Base-by-base conservation (phyloP, 2,329 filamentous ascomycete genomes). In the Chrysoporthe puriensis region DNA sequence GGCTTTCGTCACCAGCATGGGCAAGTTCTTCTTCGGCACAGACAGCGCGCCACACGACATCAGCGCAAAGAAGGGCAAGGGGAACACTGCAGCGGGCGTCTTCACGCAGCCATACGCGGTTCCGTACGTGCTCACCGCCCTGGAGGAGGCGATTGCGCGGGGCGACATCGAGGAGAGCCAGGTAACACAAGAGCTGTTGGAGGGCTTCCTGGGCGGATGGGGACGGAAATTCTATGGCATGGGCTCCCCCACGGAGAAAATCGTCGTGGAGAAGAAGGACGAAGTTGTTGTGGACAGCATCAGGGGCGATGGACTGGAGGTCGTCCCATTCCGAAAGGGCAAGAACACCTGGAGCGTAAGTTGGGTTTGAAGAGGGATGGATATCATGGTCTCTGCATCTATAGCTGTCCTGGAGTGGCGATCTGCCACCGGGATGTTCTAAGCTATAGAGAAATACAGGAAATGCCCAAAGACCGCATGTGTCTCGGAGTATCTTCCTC, bases 91-190 rank as follows among this genome's bases (percentile, higher is more conserved):
- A 0, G 92, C 92, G 0, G 92, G 92, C 4, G 91, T 94, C 56
- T 95, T 93, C 77, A 94, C 92, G 1, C 92, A 95, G 79, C 89
- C 90, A 4, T 89, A 89, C 75, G 88, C 88, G 0, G 83, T 88
- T 1, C 73, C 75, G 44, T 77, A 78, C 57, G 74, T 93, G 59
- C 79, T 93, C 34, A 81, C 85, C 72, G 85, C 82, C 0, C 79
- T 93, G 52, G 86, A 91, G 77, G 85, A 87, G 72, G 91, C 84
- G 4, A 80, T 90, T 4, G 80, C 81, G 69, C 80, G 83, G 13
- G 85, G 84, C 1, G 81, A 85, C 46, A 81, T 89, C 57, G 74
- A 75, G 7, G 82, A 84, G 66, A 78, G 76, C 0, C 82, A 86
- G n/a, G 78, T 89, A 9, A 87, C 85, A 5, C 80, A 84, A 69